Percentiles rank a stretch among this genome's conserved stretches.
These are phyloP conservation scores for Claviceps quebecensis DNA, from an alignment of 2,329 filamentous ascomycete genomes.

Conservation along the genomic window DNA sequence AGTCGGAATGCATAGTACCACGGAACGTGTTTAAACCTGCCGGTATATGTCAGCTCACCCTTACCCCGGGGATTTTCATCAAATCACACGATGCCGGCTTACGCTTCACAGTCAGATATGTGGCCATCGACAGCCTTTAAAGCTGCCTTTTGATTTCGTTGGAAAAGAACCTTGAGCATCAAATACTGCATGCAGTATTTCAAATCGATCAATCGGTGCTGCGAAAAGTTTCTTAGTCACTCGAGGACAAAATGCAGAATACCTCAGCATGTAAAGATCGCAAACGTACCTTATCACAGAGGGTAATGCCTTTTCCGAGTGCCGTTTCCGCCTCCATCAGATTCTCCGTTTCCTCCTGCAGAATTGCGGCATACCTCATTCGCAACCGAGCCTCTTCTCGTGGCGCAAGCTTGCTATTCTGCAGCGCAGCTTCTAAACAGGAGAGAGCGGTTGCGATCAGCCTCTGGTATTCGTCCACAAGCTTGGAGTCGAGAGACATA, in stretches of 20 bases:
- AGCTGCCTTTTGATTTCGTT: slow-evolving; percentile 57
- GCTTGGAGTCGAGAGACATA: slow-evolving; percentile 22
- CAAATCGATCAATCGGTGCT: slow-evolving; percentile 39
- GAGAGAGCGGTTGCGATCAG: slow-evolving; percentile 58
- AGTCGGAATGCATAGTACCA: slow-evolving; percentile 72
- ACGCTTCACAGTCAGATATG: slow-evolving; percentile 54
- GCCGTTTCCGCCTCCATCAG: slow-evolving; percentile 58
- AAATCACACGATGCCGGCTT: slow-evolving; percentile 17
- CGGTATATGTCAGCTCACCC: neutral
- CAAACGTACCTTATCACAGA: slow-evolving; percentile 47
- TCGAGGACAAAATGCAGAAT: too few species aligned
- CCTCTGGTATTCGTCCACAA: slow-evolving; percentile 54
- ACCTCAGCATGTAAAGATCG: neutral
- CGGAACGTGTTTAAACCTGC: slow-evolving; percentile 47
- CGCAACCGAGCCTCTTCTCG: slow-evolving; percentile 55
- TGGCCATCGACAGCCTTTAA: slow-evolving; percentile 57
- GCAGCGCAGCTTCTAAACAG: slow-evolving; percentile 57
- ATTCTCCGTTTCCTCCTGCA: slow-evolving; percentile 67
- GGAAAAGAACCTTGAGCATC: slow-evolving; percentile 54
- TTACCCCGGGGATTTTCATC: neutral
- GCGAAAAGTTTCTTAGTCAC: too few species aligned
- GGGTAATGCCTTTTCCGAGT: slow-evolving; percentile 54
- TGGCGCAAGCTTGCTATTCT: slow-evolving; percentile 44
- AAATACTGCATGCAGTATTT: slow-evolving; percentile 70
- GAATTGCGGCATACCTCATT: slow-evolving; percentile 55